A percentile compares a stretch with the other conserved stretches of the same genome.
These are phyloP conservation scores for Porphyrellus cyaneotinctus DNA, from an alignment of 768 basidiomycete species.

Conservation along the genomic window DNA sequence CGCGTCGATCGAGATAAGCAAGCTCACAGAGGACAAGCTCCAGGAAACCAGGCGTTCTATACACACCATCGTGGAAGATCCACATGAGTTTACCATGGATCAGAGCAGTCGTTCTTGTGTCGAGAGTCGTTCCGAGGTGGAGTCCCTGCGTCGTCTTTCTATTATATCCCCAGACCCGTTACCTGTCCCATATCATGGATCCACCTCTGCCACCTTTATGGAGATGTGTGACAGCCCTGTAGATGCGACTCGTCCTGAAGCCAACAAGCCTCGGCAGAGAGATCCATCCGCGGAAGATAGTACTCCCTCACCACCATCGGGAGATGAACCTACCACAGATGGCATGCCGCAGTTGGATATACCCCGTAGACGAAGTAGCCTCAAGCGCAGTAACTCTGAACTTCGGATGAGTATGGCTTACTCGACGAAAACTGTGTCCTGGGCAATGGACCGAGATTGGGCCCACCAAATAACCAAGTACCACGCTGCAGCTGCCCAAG, in stretches of 20 bases:
- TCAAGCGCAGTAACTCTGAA: slow-evolving; percentile 52
- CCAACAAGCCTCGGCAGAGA: slow-evolving; percentile 13
- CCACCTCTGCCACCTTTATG: slow-evolving; percentile 28
- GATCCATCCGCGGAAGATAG: slow-evolving; percentile 17
- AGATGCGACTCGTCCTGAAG: slow-evolving; percentile 13
- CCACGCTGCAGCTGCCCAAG: slow-evolving; percentile 37
- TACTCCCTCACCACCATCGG: slow-evolving; percentile 29
- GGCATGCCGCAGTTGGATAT: slow-evolving; percentile 31
- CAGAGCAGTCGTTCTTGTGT: slow-evolving; percentile 12
- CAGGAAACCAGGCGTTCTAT: slow-evolving; percentile 29
- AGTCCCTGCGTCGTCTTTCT: slow-evolving; percentile 24
- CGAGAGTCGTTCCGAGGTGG: slow-evolving; percentile 23
- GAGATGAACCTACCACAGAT: slow-evolving; percentile 32
- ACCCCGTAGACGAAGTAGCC: slow-evolving; percentile 56
- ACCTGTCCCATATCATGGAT: slow-evolving; percentile 44
- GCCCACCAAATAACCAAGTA: slow-evolving; percentile 52
- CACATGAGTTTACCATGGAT: slow-evolving; percentile 19
- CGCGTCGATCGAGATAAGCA: slow-evolving; percentile 16
- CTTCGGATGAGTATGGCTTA: slow-evolving; percentile 46
- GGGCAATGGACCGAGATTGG: slow-evolving; percentile 68
- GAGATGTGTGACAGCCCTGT: slow-evolving; percentile 34
- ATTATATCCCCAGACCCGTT: slow-evolving; percentile 41
- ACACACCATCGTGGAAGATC: slow-evolving; percentile 27
- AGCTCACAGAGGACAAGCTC: slow-evolving; percentile 14
- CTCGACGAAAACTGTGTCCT: slow-evolving; percentile 64